Evolutionary conservation across 2,329 filamentous ascomycete species (phyloP).

Genomic region (Coniochaeta ligniaria): DNA sequence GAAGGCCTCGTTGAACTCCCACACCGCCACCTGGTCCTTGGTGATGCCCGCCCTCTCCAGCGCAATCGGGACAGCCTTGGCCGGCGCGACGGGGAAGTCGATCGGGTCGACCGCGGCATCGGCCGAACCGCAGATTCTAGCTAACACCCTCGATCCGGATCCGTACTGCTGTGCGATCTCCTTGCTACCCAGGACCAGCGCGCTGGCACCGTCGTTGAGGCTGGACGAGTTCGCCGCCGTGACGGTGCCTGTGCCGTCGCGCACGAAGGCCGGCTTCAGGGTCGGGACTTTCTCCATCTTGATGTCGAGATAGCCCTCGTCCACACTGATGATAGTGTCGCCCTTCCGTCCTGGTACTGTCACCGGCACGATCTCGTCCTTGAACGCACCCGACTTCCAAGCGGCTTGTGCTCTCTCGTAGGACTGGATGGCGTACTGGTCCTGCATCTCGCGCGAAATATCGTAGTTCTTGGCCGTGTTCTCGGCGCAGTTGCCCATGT

Average conservation of each 20-base stretch:
- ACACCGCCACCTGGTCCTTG: conserved; percentile 84
- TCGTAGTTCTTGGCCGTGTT: conserved; percentile 83
- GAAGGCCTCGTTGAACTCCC: conserved; percentile 99
- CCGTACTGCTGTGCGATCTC: conserved; percentile 77
- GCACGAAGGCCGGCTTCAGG: conserved; percentile 85
- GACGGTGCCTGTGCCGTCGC: conserved; percentile 79
- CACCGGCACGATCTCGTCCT: conserved; percentile 84
- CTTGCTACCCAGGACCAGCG: conserved; percentile 77
- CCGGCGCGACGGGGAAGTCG: conserved; percentile 89
- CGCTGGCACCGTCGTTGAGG: conserved; percentile 90
- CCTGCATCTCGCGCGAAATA: conserved; percentile 79
- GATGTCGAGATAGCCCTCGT: conserved; percentile 84
- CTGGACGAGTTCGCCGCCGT: conserved; percentile 93
- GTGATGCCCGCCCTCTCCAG: conserved; percentile 83
- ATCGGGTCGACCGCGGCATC: conserved; percentile 88
- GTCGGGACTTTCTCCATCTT: conserved; percentile 80
- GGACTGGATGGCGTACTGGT: conserved; percentile 81
- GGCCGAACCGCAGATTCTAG: conserved; percentile 75
- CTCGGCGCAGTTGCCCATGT: conserved; percentile 98
- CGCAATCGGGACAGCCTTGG: conserved; percentile 86
- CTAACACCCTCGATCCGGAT: conserved; percentile 71
- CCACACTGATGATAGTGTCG: conserved; percentile 67
- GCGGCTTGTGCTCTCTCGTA: conserved; percentile 87
- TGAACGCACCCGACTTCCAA: conserved; percentile 76
- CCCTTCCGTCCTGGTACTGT: conserved; percentile 81